Base-by-base conservation (phyloP, 2,329 filamentous ascomycete genomes). In the Monosporascus ibericus region DNA sequence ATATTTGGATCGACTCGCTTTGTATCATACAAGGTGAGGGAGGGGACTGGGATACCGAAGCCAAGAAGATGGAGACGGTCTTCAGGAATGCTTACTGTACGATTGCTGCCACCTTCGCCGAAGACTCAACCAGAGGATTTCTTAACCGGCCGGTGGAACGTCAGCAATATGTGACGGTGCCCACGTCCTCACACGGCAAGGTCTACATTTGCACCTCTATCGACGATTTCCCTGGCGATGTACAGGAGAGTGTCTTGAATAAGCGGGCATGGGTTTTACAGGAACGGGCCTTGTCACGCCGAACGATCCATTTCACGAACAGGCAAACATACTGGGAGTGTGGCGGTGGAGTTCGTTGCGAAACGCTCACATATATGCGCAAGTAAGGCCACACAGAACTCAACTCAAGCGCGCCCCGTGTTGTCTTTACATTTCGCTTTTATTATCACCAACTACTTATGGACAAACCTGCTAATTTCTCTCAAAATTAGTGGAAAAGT, bases 301-400 rank as follows among this genome's bases (percentile, higher is more conserved):
- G 57, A 6, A 55, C 57, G 11, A 56, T 59, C 8, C 44, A 56
- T 34, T 58, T 54, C 40, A 48, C 51, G 5, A 25, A 48, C 6
- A 53, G 34, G 7, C 57, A 59, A 47, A 47, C 48, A 17, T 59
- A 59, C 27, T 59, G 57, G 57, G 55, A 59, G 30, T 59, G 57
- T 36, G 55, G 55, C 11, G 25, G 40, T 5, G 56, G 55, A 8
- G 49, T 60, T 11, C 54, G 53, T 2, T 56, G 52, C 22, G 56
- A 60, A 20, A 58, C 54, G 7, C 48, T 56, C 22, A 25, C 34
- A 42, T 20, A 20, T 11, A 42, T 42, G n/a, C 9, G 18, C 39
- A 42, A 42, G 39, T 42, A n/a, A 42, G 27, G 1, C 3, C 9
- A 30, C 27, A 11, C 0, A 5, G 9, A 14, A 30, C 11, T 30